Conservation (phyloP, 192 early-diverging fungal genomes). For the Coemansia sp. region DNA sequence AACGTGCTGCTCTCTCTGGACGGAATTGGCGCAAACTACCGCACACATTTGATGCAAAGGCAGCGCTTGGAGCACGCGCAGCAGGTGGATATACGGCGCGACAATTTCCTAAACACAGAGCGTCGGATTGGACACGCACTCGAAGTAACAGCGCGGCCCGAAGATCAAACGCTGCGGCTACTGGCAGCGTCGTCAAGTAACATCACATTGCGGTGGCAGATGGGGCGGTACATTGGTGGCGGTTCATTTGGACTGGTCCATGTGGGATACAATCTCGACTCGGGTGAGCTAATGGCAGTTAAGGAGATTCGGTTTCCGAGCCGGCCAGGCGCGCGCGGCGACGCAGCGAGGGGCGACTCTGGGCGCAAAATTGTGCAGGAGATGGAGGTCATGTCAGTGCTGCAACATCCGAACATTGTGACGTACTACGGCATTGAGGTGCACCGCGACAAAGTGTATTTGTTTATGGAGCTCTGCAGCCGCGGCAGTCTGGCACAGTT, state of each 20-base stretch:
- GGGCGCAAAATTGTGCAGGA: constrained; percentile 78
- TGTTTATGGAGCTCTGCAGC: constrained; percentile 92
- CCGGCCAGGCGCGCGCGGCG: constrained; percentile 40
- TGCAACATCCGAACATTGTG: constrained; percentile 88
- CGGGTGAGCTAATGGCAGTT: constrained; percentile 85
- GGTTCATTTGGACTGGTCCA: constrained; percentile 89
- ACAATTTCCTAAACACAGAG: constrained; percentile 23
- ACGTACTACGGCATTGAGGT: constrained; percentile 90
- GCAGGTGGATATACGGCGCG: constrained; percentile 31
- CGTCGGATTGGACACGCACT: constrained; percentile 69
- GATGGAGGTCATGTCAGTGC: constrained; percentile 88
- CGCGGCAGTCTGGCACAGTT: constrained; percentile 70
- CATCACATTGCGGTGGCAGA: constrained; percentile 84
- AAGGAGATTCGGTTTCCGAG: constrained; percentile 87
- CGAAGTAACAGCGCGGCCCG: constrained; percentile 66
- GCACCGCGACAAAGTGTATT: constrained; percentile 80
- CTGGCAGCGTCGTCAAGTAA: constrained; percentile 74
- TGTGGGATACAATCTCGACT: constrained; percentile 78
- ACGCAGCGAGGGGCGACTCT: constrained; percentile 9
- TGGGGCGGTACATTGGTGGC: constrained; percentile 78
- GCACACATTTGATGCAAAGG: constrained; percentile 39
- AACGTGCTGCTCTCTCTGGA: constrained; percentile 38
- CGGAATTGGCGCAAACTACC: constrained; percentile 40
- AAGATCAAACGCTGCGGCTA: constrained; percentile 75
- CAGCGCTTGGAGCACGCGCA: constrained; percentile 39